Percentiles rank a stretch among this genome's conserved stretches.
phyloP scores from a whole-genome alignment of 345 rosid species.

The Odontarrhena argentea region DNA sequence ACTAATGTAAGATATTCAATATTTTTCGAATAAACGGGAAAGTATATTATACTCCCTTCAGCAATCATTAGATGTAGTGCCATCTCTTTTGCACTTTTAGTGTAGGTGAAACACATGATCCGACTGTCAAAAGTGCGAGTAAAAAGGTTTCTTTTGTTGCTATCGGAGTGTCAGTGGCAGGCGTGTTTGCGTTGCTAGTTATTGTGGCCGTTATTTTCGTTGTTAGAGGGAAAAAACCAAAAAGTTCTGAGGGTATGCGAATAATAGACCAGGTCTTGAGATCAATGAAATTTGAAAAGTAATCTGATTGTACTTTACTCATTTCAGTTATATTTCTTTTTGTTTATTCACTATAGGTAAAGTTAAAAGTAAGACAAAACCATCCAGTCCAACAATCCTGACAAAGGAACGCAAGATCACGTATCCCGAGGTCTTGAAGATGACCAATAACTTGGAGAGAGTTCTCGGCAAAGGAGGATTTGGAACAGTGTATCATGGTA shows the following conservation, averaged over 20 bases:
- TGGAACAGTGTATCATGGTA: constrained; percentile 41
- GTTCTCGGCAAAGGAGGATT: constrained; percentile 43
- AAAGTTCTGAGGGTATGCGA: background rate
- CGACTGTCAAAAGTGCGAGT: background rate
- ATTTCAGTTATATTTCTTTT: background rate
- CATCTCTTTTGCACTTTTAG: background rate
- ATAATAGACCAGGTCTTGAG: background rate
- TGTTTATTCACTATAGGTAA: background rate
- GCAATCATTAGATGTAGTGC: background rate
- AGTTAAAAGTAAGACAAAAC: background rate
- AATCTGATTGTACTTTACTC: background rate
- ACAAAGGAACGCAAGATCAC: constrained; percentile 28
- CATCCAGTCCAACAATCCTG: constrained; percentile 30
- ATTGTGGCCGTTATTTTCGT: constrained; percentile 19
- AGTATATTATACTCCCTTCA: background rate
- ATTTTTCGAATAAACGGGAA: background rate
- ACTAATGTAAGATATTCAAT: background rate
- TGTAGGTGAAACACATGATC: too few species aligned
- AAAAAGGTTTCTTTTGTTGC: background rate
- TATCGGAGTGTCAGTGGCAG: constrained; percentile 26
- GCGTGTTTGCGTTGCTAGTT: constrained; percentile 18
- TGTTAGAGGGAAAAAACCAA: background rate
- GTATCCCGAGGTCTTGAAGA: constrained; percentile 30
- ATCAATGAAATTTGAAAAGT: background rate
- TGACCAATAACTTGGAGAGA: constrained; percentile 37